Evolutionary conservation across 2,329 filamentous ascomycete species (phyloP).

Genomic region (Neodidymelliopsis sp.): DNA sequence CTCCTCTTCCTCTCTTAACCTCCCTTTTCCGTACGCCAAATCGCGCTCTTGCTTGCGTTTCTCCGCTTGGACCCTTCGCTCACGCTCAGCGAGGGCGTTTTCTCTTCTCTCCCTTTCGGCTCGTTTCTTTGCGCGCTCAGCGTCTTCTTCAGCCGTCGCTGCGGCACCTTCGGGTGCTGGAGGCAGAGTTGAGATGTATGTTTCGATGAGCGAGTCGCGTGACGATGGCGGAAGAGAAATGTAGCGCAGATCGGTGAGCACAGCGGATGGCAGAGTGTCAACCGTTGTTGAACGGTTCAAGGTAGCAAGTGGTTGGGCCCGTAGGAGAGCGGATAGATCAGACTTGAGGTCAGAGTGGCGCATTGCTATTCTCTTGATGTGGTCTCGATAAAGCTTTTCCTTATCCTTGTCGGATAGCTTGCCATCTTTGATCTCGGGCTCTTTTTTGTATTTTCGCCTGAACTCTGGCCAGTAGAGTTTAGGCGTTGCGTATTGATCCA

Average conservation of each 20-base stretch:
- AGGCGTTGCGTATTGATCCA: constrained; percentile 81
- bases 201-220: constrained; percentile 70
- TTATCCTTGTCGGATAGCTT: constrained; percentile 69
- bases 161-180: constrained; percentile 60
- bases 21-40: constrained; percentile 66
- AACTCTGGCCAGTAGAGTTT: constrained; percentile 99
- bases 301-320: constrained; percentile 63
- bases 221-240: constrained; percentile 68
- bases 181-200: constrained; percentile 70
- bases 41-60: constrained; percentile 67
- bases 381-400: constrained; percentile 81
- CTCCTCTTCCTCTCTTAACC: constrained; percentile 70
- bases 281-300: constrained; percentile 68
- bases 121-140: constrained; percentile 53
- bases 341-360: constrained; percentile 71
- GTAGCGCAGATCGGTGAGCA: constrained; percentile 74
- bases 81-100: constrained; percentile 70
- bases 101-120: constrained; percentile 60
- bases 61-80: constrained; percentile 68
- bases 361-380: constrained; percentile 70
- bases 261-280: constrained; percentile 65
- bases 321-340: constrained; percentile 72
- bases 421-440: constrained; percentile 78
- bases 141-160: constrained; percentile 59
- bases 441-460: constrained; percentile 86